Conservation (phyloP, 2,329 filamentous ascomycete genomes). For the Bipolaris zeicola region DNA sequence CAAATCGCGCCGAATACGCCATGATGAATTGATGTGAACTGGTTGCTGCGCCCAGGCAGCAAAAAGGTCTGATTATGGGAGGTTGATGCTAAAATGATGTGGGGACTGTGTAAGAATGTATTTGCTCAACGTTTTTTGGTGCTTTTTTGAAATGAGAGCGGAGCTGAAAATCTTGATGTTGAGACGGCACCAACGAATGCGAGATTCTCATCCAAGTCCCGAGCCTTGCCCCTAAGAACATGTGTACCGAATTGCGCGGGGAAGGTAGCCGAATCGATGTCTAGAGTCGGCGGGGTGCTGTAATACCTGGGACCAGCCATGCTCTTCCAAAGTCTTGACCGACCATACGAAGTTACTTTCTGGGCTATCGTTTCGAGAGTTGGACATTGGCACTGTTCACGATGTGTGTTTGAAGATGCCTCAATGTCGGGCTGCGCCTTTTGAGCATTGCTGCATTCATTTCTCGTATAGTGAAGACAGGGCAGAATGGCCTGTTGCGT, state of each 20-base stretch:
- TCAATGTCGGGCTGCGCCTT: constrained; percentile 16
- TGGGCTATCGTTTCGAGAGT: neutral
- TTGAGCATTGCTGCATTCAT: constrained; percentile 9
- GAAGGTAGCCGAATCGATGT: constrained; percentile 4
- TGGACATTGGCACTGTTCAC: neutral
- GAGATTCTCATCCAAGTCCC: neutral
- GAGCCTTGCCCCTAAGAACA: neutral
- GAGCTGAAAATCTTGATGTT: neutral
- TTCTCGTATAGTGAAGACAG: constrained; percentile 7
- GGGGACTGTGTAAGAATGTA: too few species aligned
- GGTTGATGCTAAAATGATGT: too few species aligned
- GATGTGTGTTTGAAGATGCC: constrained; percentile 13
- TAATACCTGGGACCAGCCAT: constrained; percentile 1
- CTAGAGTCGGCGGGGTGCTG: neutral
- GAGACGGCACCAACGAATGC: neutral
- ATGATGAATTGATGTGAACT: too few species aligned
- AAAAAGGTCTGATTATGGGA: too few species aligned
- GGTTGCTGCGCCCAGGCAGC: too few species aligned
- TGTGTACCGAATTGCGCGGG: constrained; percentile 2
- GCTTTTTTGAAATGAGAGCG: too few species aligned
- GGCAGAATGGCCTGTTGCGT: constrained; percentile 13
- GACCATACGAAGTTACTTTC: neutral
- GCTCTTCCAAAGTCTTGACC: neutral
- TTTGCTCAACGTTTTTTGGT: too few species aligned
- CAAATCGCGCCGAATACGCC: too few species aligned